Conservation (phyloP, 192 early-diverging fungal genomes). For the Backusella australiensis region DNA sequence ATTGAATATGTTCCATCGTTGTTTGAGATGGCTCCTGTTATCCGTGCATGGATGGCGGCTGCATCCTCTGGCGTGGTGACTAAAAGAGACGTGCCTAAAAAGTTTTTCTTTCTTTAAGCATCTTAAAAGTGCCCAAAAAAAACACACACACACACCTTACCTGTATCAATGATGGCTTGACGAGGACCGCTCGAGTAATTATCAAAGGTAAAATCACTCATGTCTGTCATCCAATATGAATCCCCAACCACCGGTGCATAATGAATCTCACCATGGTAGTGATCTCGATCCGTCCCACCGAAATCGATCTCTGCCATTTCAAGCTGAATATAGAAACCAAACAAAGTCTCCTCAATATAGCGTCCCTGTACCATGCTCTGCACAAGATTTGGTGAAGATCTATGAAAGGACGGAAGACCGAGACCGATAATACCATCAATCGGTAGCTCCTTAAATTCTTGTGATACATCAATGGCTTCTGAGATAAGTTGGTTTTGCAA, state of each 20-base stretch:
- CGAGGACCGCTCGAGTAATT: constrained; percentile 19
- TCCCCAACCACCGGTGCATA: constrained; percentile 51
- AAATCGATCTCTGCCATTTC: constrained; percentile 33
- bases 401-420: not conserved
- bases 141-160: not conserved
- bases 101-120: no score
- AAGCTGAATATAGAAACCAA: constrained; percentile 23
- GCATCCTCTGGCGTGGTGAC: constrained; percentile 43
- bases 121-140: not conserved
- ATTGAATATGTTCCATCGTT: constrained; percentile 22
- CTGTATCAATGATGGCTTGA: constrained; percentile 49
- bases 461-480: constrained; percentile 14
- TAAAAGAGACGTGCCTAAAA: constrained; percentile 43
- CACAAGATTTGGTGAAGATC: not conserved
- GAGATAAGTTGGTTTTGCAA: constrained; percentile 9
- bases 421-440: constrained; percentile 31
- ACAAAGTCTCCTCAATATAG: not conserved
- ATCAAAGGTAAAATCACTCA: constrained; percentile 36
- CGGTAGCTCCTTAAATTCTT: constrained; percentile 16
- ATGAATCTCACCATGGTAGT: constrained; percentile 43
- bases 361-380: not conserved
- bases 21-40: constrained; percentile 31
- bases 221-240: constrained; percentile 53
- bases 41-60: constrained; percentile 40
- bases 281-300: constrained; percentile 50